Evolutionary conservation across 768 basidiomycete genomes (phyloP).

Genomic region (Hygrophorus pudorinus): DNA sequence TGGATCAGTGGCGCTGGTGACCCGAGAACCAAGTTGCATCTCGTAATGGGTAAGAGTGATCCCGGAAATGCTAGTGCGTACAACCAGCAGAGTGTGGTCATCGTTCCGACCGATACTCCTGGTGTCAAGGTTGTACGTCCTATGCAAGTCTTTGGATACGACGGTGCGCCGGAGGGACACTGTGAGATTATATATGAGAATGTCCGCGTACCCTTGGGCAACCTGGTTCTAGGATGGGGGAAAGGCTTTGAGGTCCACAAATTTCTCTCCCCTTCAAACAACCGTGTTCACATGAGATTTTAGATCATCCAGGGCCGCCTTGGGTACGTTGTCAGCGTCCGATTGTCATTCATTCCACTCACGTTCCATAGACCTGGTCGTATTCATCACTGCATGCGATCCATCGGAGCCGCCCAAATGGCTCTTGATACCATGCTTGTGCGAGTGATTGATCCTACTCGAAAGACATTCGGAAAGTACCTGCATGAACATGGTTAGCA

Average conservation of each 20-base stretch:
- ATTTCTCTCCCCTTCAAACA: background rate
- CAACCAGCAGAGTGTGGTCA: constrained; percentile 85
- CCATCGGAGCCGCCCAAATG: constrained; percentile 78
- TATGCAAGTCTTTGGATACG: constrained; percentile 90
- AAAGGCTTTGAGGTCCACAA: constrained; percentile 82
- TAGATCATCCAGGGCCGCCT: constrained; percentile 93
- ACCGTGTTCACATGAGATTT: background rate
- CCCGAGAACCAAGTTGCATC: constrained; percentile 78
- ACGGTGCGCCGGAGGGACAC: constrained; percentile 94
- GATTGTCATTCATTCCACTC: background rate
- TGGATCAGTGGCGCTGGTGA: constrained; percentile 98
- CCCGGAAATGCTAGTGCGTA: constrained; percentile 68
- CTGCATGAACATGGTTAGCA: constrained; percentile 77
- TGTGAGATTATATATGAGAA: constrained; percentile 93
- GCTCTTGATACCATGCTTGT: constrained; percentile 84
- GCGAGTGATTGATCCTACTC: constrained; percentile 83
- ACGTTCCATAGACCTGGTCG: constrained; percentile 64
- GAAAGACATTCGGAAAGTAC: constrained; percentile 92
- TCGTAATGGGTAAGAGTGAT: constrained; percentile 94
- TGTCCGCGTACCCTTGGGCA: constrained; percentile 77
- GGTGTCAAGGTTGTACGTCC: constrained; percentile 89
- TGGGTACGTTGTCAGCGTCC: constrained; percentile 40
- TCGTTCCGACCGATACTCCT: constrained; percentile 81
- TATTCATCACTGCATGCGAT: constrained; percentile 97
- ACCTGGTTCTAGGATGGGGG: constrained; percentile 88